phyloP scores from a whole-genome alignment of 495 filamentous ascomycete genomes.

The Staphylotrichum tortipilum region DNA sequence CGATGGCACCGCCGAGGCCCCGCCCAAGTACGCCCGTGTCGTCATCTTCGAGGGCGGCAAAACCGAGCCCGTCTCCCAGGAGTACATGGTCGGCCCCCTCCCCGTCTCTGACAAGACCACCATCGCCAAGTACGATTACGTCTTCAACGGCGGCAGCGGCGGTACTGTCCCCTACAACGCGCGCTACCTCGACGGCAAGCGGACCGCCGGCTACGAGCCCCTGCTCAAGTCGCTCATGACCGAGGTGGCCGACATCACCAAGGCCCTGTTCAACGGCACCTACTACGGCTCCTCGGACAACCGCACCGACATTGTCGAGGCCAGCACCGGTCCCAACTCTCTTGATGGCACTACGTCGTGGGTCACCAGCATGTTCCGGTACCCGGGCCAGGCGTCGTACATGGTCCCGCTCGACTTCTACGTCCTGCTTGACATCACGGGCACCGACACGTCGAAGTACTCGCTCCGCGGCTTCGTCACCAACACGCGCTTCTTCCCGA shows the following conservation, averaged over 20 bases:
- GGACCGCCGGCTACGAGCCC: conserved; percentile 17
- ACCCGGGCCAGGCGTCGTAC: conserved; percentile 27
- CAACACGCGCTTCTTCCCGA: conserved; percentile 26
- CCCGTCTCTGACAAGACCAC: conserved; percentile 32
- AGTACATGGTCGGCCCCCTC: conserved; percentile 44
- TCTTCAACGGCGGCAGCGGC: conserved; percentile 34
- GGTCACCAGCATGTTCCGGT: conserved; percentile 26
- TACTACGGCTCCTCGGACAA: conserved; percentile 27
- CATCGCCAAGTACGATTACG: conserved; percentile 34
- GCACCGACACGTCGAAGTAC: conserved; percentile 30
- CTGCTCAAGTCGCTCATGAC: conserved; percentile 26
- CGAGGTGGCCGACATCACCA: conserved; percentile 30
- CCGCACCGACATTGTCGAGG: conserved; percentile 20
- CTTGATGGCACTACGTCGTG: conserved; percentile 26
- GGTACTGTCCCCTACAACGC: conserved; percentile 29
- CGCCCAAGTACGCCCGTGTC: conserved; percentile 41
- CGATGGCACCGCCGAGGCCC: conserved; percentile 29
- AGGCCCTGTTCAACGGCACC: conserved; percentile 23
- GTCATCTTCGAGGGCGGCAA: conserved; percentile 38
- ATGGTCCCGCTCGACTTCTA: conserved; percentile 31
- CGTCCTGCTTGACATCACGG: conserved; percentile 28
- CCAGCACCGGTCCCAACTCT: conserved; percentile 23
- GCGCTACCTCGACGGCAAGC: conserved; percentile 27
- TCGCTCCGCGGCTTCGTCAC: conserved; percentile 30
- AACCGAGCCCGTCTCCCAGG: conserved; percentile 36